phyloP scores from a whole-genome alignment of 2,329 filamentous ascomycete species.

The Sporothrix pallida region DNA sequence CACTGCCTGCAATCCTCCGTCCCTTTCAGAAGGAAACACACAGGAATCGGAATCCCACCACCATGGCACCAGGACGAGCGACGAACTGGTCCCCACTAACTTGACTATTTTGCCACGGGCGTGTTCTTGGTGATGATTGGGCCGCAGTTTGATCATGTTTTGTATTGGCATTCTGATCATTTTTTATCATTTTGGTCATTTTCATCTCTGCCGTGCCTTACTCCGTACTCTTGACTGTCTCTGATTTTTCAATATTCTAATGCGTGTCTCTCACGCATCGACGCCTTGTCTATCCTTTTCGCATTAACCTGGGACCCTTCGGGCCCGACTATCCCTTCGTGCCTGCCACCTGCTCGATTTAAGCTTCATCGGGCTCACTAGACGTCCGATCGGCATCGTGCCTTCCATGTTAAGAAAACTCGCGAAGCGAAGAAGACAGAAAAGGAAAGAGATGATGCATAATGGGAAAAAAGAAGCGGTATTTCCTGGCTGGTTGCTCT shows the following conservation, averaged over 20 bases:
- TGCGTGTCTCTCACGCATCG: neutral
- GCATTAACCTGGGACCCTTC: neutral
- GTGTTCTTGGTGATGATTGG: constrained; percentile 17
- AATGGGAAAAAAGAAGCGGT: constrained; percentile 2
- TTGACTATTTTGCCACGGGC: neutral
- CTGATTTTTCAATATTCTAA: neutral
- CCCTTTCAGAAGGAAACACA: neutral
- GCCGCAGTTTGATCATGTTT: neutral
- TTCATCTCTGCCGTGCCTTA: neutral
- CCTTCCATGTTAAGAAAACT: constrained; percentile 18
- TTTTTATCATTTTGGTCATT: too few relatives aligned
- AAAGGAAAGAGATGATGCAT: neutral
- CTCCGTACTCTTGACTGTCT: neutral
- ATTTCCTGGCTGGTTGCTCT: neutral
- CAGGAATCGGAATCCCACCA: constrained; percentile 29
- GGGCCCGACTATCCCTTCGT: neutral
- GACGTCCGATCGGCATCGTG: neutral
- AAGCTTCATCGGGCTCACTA: neutral
- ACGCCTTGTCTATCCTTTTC: neutral
- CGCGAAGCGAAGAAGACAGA: neutral
- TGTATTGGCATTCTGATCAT: neutral
- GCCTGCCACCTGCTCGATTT: constrained; percentile 22
- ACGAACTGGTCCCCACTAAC: constrained; percentile 22
- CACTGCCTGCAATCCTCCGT: neutral
- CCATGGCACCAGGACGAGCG: constrained; percentile 29